These are phyloP conservation scores for Agrocybe pediades DNA, from an alignment of 768 basidiomycete genomes.

Conservation along the genomic window DNA sequence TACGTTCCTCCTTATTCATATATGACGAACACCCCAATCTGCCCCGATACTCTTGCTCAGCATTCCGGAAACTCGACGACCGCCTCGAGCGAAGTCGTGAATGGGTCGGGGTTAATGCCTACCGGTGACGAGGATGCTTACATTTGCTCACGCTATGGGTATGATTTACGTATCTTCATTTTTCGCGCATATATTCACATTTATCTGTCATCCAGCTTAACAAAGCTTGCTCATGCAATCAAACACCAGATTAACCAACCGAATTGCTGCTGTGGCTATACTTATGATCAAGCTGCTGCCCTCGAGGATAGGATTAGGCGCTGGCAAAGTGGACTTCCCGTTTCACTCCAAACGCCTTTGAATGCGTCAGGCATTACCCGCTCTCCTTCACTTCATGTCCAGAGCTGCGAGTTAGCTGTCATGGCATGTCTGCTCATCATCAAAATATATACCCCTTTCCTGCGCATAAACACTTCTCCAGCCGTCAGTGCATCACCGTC, in stretches of 20 bases:
- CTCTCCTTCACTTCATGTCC: conserved; percentile 15
- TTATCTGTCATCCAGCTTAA: conserved; percentile 44
- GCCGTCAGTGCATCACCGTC: not conserved
- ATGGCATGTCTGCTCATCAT: conserved; percentile 62
- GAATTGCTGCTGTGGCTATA: conserved; percentile 44
- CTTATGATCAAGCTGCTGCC: conserved; percentile 61
- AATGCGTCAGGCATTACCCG: conserved; percentile 11
- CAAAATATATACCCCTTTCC: conserved; percentile 69
- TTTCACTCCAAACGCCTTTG: conserved; percentile 33
- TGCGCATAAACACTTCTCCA: conserved; percentile 30
- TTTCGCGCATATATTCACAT: not conserved
- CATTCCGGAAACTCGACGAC: too few relatives aligned
- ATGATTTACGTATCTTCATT: conserved; percentile 3
- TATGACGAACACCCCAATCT: too few relatives aligned
- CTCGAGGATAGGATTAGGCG: conserved; percentile 58
- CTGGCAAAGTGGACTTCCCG: conserved; percentile 56
- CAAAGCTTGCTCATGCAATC: conserved; percentile 62
- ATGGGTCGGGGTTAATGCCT: not conserved
- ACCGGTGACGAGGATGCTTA: conserved; percentile 13
- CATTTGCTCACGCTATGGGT: conserved; percentile 20
- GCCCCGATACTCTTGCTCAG: too few relatives aligned
- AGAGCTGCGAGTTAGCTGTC: conserved; percentile 62
- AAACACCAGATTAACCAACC: conserved; percentile 50
- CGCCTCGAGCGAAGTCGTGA: too few relatives aligned
- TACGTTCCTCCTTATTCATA: too few relatives aligned